phyloP scores from a whole-genome alignment of 352 stramenopile genomes.

The Ochromonadaceae sp. region DNA sequence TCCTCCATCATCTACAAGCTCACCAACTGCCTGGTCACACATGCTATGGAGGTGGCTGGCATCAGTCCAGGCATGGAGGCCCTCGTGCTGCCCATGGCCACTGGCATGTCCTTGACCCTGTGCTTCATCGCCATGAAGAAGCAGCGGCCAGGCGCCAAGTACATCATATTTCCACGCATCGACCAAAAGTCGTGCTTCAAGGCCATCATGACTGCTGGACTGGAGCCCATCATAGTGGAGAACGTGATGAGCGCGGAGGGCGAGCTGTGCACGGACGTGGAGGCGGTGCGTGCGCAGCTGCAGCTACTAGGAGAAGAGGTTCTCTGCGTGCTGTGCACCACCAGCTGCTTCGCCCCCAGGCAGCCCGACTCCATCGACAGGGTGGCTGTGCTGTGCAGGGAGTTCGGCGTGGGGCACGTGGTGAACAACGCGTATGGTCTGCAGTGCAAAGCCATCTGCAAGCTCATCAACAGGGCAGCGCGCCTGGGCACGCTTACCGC shows the following conservation, averaged over 20 bases:
- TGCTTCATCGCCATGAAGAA: conserved; percentile 60
- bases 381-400: conserved; percentile 67
- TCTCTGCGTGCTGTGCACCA: conserved; percentile 89
- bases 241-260: conserved; percentile 38
- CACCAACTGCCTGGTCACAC: conserved; percentile 62
- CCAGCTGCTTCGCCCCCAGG: conserved; percentile 93
- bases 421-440: conserved; percentile 99
- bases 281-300: conserved; percentile 48
- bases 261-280: conserved; percentile 68
- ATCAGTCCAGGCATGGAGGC: conserved; percentile 47
- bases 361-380: conserved; percentile 78
- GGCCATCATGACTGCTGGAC: conserved; percentile 72
- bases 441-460: conserved; percentile 77
- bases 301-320: conserved; percentile 32
- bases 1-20: conserved; percentile 86
- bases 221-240: conserved; percentile 39
- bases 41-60: conserved; percentile 70
- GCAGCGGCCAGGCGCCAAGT: conserved; percentile 35
- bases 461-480: conserved; percentile 62
- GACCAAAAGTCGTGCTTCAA: conserved; percentile 99
- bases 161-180: conserved; percentile 83
- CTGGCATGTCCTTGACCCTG: conserved; percentile 85
- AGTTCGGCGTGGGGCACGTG: conserved; percentile 68
- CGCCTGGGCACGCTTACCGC: neutral
- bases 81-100: conserved; percentile 87